Evolutionary conservation across 768 basidiomycete genomes (phyloP).

Genomic region (Pleurotus pulmonarius): DNA sequence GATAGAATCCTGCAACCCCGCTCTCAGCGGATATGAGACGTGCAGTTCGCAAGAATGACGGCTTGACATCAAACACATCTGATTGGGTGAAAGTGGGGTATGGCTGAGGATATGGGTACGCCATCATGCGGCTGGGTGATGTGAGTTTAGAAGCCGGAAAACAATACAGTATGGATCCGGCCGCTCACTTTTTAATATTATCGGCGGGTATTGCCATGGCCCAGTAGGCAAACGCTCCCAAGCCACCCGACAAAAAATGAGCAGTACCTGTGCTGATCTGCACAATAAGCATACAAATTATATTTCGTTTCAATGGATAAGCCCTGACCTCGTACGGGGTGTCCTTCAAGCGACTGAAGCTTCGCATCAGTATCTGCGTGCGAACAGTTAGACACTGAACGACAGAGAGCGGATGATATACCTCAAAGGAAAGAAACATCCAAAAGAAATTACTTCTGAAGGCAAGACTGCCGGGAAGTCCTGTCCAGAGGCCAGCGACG

Average conservation of each 20-base stretch:
- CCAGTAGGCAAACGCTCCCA: slow-evolving; percentile 65
- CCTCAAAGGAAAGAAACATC: slow-evolving; percentile 76
- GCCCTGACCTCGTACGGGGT: slow-evolving; percentile 53
- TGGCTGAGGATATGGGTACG: slow-evolving; percentile 43
- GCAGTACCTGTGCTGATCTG: slow-evolving; percentile 60
- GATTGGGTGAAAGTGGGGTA: slow-evolving; percentile 28
- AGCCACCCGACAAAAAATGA: slow-evolving; percentile 64
- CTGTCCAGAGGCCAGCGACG: slow-evolving; percentile 66
- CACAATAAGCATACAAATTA: neutral
- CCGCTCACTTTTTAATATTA: slow-evolving; percentile 74
- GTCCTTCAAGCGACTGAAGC: slow-evolving; percentile 49
- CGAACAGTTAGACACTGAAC: slow-evolving; percentile 14
- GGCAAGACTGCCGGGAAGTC: slow-evolving; percentile 67
- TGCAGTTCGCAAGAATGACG: slow-evolving; percentile 48
- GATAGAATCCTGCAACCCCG: slow-evolving; percentile 54
- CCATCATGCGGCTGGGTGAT: slow-evolving; percentile 58
- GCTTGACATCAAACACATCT: slow-evolving; percentile 23
- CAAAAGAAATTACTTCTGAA: slow-evolving; percentile 75
- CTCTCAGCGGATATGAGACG: slow-evolving; percentile 49
- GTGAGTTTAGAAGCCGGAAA: neutral
- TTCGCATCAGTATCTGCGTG: slow-evolving; percentile 54
- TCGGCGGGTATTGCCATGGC: slow-evolving; percentile 70
- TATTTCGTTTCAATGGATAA: neutral
- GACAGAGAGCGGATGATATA: slow-evolving; percentile 17
- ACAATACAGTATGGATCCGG: neutral